phyloP scores from a whole-genome alignment of 331 rosid species.

The Malus hybrid region DNA sequence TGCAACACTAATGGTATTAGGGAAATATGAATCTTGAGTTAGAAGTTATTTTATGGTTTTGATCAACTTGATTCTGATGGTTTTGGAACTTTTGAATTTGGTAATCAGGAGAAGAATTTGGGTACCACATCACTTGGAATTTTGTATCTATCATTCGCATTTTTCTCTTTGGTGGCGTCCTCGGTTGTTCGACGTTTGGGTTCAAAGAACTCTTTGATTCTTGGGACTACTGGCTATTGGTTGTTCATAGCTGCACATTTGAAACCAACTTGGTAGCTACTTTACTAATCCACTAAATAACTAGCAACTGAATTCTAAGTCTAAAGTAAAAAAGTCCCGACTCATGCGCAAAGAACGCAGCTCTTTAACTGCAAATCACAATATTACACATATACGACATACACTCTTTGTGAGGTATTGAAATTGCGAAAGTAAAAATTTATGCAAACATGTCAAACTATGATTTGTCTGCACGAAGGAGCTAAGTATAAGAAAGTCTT shows the following conservation, averaged over 20 bases:
- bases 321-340: not conserved
- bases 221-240: slow-evolving; percentile 85
- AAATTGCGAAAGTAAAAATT: not conserved
- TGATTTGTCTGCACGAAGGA: not conserved
- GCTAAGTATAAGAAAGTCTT: not conserved
- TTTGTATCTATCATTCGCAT: slow-evolving; percentile 65
- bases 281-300: not conserved
- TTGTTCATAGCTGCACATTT: slow-evolving; percentile 81
- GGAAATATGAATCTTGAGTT: too few species aligned
- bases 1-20: too few species aligned
- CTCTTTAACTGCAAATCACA: not conserved
- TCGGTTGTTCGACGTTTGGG: slow-evolving; percentile 67
- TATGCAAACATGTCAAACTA: not conserved
- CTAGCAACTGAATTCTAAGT: not conserved
- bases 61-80: not conserved
- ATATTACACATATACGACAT: too few species aligned
- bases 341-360: not conserved
- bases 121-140: slow-evolving; percentile 77
- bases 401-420: not conserved
- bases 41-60: not conserved
- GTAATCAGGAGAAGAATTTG: slow-evolving; percentile 62
- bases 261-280: slow-evolving; percentile 61
- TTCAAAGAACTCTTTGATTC: slow-evolving; percentile 69
- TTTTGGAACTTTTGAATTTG: slow-evolving; percentile 6
- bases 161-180: slow-evolving; percentile 80